Conservation (phyloP, 129 eudicot genomes). For the Solidago caesia region DNA sequence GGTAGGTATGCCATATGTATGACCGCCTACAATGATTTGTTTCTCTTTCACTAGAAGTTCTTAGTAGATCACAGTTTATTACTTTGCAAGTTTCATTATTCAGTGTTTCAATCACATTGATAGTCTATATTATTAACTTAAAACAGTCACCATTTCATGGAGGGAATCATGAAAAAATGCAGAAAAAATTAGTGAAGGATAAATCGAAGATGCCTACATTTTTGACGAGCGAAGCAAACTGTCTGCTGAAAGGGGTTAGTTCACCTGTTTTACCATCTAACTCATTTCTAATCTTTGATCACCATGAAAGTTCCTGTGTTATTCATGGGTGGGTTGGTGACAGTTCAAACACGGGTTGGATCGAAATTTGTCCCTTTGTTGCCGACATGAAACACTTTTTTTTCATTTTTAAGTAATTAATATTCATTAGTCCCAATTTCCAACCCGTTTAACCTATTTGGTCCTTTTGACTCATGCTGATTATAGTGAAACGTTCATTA, state of each 20-base stretch:
- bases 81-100: background rate
- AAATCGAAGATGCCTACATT: conserved; percentile 78
- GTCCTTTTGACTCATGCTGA: background rate
- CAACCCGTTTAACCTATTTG: too few species aligned
- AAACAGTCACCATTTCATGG: conserved; percentile 88
- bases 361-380: too few species aligned
- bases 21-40: background rate
- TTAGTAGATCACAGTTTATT: background rate
- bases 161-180: conserved; percentile 76
- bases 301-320: background rate
- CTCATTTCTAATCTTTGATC: background rate
- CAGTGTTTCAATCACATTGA: background rate
- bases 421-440: too few species aligned
- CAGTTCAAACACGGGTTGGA: too few species aligned
- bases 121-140: background rate
- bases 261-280: background rate
- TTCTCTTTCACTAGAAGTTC: background rate
- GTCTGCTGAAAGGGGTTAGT: conserved; percentile 78
- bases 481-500: too few species aligned
- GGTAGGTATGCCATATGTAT: background rate
- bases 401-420: too few species aligned
- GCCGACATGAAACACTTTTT: too few species aligned
- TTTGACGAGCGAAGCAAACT: conserved; percentile 84
- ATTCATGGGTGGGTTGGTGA: too few species aligned
- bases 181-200: conserved; percentile 82